Evolutionary conservation across 129 eudicot genomes (phyloP).

Genomic region (Flaveria brownii): DNA sequence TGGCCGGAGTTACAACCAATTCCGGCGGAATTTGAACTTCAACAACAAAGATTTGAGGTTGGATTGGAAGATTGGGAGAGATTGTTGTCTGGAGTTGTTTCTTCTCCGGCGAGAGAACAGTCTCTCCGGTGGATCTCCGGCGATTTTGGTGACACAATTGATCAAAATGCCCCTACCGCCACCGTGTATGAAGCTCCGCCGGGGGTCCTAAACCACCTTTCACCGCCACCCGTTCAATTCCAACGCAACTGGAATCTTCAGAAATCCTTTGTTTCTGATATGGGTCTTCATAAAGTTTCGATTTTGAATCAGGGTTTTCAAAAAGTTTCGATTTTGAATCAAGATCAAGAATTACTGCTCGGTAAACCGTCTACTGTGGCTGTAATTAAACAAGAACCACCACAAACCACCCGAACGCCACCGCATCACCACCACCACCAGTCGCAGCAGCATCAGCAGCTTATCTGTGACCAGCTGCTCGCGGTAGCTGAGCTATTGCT

Average conservation of each 20-base stretch:
- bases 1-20: slow-evolving; percentile 56
- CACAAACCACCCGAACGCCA: slow-evolving; percentile 1
- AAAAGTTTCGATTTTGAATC: slow-evolving; percentile 25
- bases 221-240: too few species aligned
- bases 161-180: slow-evolving; percentile 37
- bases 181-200: slow-evolving; percentile 25
- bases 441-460: slow-evolving; percentile 39
- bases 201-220: not conserved
- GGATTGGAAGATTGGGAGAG: slow-evolving; percentile 65
- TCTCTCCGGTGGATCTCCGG: slow-evolving; percentile 65
- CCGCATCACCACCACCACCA: slow-evolving; percentile 22
- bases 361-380: not conserved
- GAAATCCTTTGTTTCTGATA: slow-evolving; percentile 20
- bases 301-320: slow-evolving; percentile 19
- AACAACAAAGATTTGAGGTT: slow-evolving; percentile 44
- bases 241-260: slow-evolving; percentile 14
- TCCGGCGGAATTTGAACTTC: slow-evolving; percentile 34
- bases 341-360: slow-evolving; percentile 22
- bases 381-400: slow-evolving; percentile 24
- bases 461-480: slow-evolving; percentile 56
- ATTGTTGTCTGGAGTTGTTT: slow-evolving; percentile 45
- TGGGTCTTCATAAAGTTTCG: not conserved
- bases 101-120: slow-evolving; percentile 46
- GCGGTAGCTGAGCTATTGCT: slow-evolving; percentile 55
- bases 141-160: slow-evolving; percentile 55